Evolutionary conservation across 345 rosid genomes (phyloP).

Genomic region (Acer saccharum): DNA sequence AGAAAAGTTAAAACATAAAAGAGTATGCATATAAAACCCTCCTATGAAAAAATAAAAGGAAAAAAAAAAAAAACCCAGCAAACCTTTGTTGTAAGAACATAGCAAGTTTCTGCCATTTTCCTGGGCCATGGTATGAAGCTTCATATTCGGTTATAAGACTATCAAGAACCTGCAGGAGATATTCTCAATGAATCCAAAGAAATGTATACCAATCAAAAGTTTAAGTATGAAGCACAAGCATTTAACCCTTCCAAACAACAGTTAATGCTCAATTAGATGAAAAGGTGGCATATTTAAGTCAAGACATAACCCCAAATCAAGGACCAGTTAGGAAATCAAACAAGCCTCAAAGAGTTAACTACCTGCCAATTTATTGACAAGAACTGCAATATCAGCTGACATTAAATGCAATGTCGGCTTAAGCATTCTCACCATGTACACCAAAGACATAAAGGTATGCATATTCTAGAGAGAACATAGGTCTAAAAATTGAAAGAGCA

Average conservation of each 20-base stretch:
- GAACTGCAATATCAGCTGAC: neutral
- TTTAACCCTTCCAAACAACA: neutral
- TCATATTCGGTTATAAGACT: slow-evolving; percentile 77
- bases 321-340: neutral
- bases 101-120: slow-evolving; percentile 92
- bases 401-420: neutral
- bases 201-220: neutral
- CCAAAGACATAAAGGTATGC: neutral
- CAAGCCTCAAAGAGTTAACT: neutral
- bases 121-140: slow-evolving; percentile 77
- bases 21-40: neutral
- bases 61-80: slow-evolving; percentile 1
- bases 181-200: slow-evolving; percentile 9
- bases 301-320: neutral
- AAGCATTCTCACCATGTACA: neutral
- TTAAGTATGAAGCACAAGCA: neutral
- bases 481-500: neutral
- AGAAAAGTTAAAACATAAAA: slow-evolving; percentile 11
- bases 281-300: neutral
- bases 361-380: neutral
- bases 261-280: neutral
- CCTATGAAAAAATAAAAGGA: neutral
- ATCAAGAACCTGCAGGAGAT: slow-evolving; percentile 71
- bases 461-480: neutral
- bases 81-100: slow-evolving; percentile 88